Conservation (phyloP, 495 filamentous ascomycete genomes). For the Coniosporium apollinis region DNA sequence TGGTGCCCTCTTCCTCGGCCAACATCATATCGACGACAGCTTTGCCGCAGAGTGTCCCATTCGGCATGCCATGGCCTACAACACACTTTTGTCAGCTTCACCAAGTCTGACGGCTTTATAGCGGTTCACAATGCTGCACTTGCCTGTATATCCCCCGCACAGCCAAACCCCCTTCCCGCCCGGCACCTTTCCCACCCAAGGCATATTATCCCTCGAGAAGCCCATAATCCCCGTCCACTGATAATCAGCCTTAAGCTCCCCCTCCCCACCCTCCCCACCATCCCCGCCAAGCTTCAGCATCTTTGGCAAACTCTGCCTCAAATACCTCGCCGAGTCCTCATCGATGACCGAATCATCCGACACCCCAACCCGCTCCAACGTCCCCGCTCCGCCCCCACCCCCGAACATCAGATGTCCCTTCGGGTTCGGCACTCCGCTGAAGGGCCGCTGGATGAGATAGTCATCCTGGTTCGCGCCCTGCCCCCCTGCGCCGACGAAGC, state of each 20-base stretch:
- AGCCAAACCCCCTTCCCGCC: constrained; percentile 18
- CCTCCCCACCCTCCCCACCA: constrained; percentile 18
- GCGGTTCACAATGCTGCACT: too few species aligned
- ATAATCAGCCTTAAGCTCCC: constrained; percentile 35
- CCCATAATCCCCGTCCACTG: constrained; percentile 82
- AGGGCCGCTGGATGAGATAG: constrained; percentile 54
- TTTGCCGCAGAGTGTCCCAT: constrained; percentile 49
- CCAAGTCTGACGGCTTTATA: not conserved
- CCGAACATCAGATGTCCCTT: constrained; percentile 48
- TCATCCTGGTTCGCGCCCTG: constrained; percentile 37
- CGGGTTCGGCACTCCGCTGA: constrained; percentile 9
- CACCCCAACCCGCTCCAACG: constrained; percentile 33
- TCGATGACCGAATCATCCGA: constrained; percentile 42
- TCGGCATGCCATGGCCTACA: constrained; percentile 75
- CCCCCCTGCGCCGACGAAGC: constrained; percentile 34
- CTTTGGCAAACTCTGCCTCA: constrained; percentile 29
- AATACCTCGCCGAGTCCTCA: constrained; percentile 29
- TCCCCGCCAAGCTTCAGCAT: constrained; percentile 25
- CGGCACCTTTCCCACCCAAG: constrained; percentile 49
- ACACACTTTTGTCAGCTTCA: constrained; percentile 19
- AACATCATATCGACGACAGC: constrained; percentile 49
- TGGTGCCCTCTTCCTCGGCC: constrained; percentile 18
- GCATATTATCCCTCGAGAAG: constrained; percentile 48
- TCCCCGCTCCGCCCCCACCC: constrained; percentile 35
- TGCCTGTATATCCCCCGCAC: constrained; percentile 22